Evolutionary conservation across 2,329 filamentous ascomycete genomes (phyloP).

Genomic region (Westerdykella aurantiaca): DNA sequence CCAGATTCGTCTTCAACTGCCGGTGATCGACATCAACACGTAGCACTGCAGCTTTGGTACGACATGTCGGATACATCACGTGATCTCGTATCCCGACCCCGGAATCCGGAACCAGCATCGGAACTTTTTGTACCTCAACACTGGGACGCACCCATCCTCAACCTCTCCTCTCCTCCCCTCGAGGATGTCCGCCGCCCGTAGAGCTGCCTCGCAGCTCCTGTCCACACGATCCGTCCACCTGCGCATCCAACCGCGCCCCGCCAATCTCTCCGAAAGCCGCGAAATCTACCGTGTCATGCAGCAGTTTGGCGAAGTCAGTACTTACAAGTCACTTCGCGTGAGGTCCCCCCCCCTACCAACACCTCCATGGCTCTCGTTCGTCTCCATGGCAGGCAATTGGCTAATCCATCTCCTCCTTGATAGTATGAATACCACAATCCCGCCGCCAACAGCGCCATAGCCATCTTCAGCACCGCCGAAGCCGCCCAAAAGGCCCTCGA

Average conservation of each 20-base stretch:
- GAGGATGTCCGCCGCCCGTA: conserved; percentile 12
- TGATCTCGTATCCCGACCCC: conserved; percentile 6
- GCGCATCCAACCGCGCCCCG: conserved; percentile 43
- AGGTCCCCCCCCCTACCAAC: conserved; percentile 2
- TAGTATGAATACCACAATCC: conserved; percentile 42
- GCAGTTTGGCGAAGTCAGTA: conserved; percentile 46
- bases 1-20: too few species aligned
- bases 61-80: conserved; percentile 5
- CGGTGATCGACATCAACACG: too few species aligned
- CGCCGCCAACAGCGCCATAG: conserved; percentile 41
- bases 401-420: background rate
- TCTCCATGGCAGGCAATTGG: background rate
- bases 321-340: conserved; percentile 43
- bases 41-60: background rate
- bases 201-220: conserved; percentile 20
- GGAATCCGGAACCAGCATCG: too few species aligned
- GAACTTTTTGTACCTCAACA: too few species aligned
- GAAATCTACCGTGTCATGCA: conserved; percentile 45
- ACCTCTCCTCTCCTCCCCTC: too few species aligned
- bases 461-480: conserved; percentile 41
- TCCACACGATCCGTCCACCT: conserved; percentile 43
- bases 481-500: conserved; percentile 40
- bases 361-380: background rate
- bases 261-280: conserved; percentile 45
- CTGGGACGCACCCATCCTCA: too few species aligned